Evolutionary conservation across 179 eudicot genomes (phyloP).

Genomic region (Amaranthus tricolor): DNA sequence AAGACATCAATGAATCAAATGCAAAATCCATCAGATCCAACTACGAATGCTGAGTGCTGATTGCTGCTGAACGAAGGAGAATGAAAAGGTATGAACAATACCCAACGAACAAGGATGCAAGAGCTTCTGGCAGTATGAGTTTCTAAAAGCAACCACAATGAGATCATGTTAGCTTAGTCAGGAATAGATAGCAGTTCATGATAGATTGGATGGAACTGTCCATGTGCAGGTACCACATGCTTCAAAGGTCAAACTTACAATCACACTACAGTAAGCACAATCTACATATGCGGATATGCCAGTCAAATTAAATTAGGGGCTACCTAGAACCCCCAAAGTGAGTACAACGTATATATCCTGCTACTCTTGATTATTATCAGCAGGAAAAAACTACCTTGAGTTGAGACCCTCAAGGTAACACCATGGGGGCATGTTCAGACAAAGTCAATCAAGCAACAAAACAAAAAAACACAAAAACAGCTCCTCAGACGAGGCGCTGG

Average conservation of each 20-base stretch:
- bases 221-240: background rate
- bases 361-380: background rate
- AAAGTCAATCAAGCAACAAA: background rate
- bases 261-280: background rate
- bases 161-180: background rate
- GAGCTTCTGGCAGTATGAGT: background rate
- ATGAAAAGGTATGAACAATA: background rate
- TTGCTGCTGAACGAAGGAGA: background rate
- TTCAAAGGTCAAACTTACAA: background rate
- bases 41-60: background rate
- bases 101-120: background rate
- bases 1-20: slow-evolving; percentile 32
- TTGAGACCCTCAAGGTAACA: background rate
- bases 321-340: background rate
- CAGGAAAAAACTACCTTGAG: background rate
- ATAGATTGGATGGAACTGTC: background rate
- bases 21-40: slow-evolving; percentile 2
- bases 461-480: background rate
- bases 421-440: background rate
- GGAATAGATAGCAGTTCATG: background rate
- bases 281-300: background rate
- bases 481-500: background rate
- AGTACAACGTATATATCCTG: background rate
- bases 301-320: background rate
- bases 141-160: background rate